Base-by-base conservation (phyloP, 352 stramenopile genomes). In the Lagenidium giganteum region DNA sequence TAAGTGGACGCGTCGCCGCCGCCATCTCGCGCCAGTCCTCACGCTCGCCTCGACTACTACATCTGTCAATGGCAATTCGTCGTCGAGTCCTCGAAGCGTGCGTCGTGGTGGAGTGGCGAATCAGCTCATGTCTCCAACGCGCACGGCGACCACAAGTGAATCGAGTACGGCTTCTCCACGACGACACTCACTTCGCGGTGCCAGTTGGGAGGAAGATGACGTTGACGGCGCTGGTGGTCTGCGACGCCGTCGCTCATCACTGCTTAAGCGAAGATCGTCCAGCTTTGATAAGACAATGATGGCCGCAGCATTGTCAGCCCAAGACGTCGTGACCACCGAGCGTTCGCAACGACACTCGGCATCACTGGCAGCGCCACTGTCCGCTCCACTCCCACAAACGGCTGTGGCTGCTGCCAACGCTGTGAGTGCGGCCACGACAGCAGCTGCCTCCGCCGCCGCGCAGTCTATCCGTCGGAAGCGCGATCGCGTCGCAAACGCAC, bases 1-100 rank as follows among this genome's bases (percentile, higher is more conserved):
- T 26, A 69, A 76, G 17, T 91, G 79, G 79, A 65, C 75, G 5
- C 73, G 79, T 22, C 53, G 66, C 6, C 70, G 79, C 18, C 70
- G 58, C 12, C 79, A 84, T 33, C 54, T 88, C 0, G 66, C 79
- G 11, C 54, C 54, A 18, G 71, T 88, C 33, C 41, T 91, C 7
- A 56, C 50, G 22, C 9, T 54, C 16, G n/a, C 25, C n/a, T 35
- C 26, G 4, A 18, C 9, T 26, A 12, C 32, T 6, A n/a, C n/a
- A n/a, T n/a, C n/a, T n/a, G n/a, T 50, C 31, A 3, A 25, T 13
- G 17, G 17, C 11, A 12, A 9, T 8, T 42, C 16, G 26, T 23
- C 13, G 14, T 11, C 12, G 20, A 13, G 2, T 14, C 47, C 8
- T 24, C n/a, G 3, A 25, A 21, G 4, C 22, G 28, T 12, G 16